Evolutionary conservation across 2,329 filamentous ascomycete genomes (phyloP), one percentile per base, ranked within the genome.

Genomic region (Purpureocillium takamizusanense): DNA sequence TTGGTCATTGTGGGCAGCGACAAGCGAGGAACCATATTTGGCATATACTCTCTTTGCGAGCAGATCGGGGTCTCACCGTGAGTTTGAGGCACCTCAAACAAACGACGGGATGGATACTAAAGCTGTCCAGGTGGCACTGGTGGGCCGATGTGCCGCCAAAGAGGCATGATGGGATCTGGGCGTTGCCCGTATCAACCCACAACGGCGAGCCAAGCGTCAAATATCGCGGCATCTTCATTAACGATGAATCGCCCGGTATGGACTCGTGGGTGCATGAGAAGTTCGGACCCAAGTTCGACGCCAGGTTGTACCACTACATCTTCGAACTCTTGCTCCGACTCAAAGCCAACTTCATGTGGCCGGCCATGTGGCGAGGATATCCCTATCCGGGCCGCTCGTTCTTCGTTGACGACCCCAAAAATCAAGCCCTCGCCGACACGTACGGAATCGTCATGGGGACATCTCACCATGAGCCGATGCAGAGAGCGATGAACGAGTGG

Each of bases 381-480:
- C 66, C 65, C 2, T 60, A 60, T 4, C 67, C 65, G 0, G 65
- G 66, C 8, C 69, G 69, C 28, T 74, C 74, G 45, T 82, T 83
- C 57, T 75, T 76, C 47, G 68, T 75, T 0, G 78, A 82, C 35
- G 78, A 83, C 37, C 61, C 68, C 0, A 58, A 66, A 7, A 82
- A 73, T 34, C 72, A 78, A 43, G 63, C 66, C 3, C 62, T 77
- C 4, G 78, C 78, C 0, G 73, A 83, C 39, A 69, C 72, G 39
- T 81, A 78, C 42, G 78, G 74, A 2, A 74, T 83, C 31, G 75
- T 81, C 3, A 72, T 82, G 53, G 76, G 74, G 3, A 79, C 76
- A 0, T 76, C 72, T 1, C 78, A 83, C 48, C 78, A 78, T 11
- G 78, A 83, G 52, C 78, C 78, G 0, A 77, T 83, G 76, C 71